Evolutionary conservation across 257 asterid genomes (phyloP).

Genomic region (Cinchona pubescens): DNA sequence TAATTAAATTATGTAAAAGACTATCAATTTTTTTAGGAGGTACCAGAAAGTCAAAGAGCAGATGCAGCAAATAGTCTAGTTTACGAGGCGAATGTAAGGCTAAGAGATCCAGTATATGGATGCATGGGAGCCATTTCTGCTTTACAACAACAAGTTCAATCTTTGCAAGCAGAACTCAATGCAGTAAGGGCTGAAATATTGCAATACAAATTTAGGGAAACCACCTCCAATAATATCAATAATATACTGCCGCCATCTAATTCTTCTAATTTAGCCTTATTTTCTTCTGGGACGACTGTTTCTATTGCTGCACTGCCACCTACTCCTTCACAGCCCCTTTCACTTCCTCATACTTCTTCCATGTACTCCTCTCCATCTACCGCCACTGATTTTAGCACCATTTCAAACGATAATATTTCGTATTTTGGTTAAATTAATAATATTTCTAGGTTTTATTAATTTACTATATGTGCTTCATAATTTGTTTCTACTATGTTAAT

Average conservation of each 20-base stretch:
- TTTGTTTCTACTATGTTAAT: no score
- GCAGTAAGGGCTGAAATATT: constrained; percentile 57
- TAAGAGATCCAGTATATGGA: constrained; percentile 82
- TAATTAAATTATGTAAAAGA: background rate
- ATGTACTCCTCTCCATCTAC: constrained; percentile 45
- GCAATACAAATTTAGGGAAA: constrained; percentile 49
- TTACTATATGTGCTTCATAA: background rate
- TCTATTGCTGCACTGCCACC: constrained; percentile 42
- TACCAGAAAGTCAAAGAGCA: constrained; percentile 71
- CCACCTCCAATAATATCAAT: constrained; percentile 8
- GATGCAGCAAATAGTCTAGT: constrained; percentile 80
- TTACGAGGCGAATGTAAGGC: constrained; percentile 76
- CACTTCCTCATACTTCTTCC: constrained; percentile 35
- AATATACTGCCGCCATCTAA: no score
- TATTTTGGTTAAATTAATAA: constrained; percentile 55
- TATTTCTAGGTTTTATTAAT: background rate
- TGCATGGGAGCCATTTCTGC: constrained; percentile 84
- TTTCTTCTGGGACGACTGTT: constrained; percentile 41
- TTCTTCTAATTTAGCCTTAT: constrained; percentile 31
- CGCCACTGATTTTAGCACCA: constrained; percentile 46
- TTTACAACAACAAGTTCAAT: constrained; percentile 63
- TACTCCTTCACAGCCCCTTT: constrained; percentile 11
- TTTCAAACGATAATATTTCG: constrained; percentile 44
- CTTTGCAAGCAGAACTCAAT: constrained; percentile 53
- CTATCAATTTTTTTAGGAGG: constrained; percentile 43